Base-by-base conservation (phyloP, 805 yeast species). In the Metschnikowia reukaufii region DNA sequence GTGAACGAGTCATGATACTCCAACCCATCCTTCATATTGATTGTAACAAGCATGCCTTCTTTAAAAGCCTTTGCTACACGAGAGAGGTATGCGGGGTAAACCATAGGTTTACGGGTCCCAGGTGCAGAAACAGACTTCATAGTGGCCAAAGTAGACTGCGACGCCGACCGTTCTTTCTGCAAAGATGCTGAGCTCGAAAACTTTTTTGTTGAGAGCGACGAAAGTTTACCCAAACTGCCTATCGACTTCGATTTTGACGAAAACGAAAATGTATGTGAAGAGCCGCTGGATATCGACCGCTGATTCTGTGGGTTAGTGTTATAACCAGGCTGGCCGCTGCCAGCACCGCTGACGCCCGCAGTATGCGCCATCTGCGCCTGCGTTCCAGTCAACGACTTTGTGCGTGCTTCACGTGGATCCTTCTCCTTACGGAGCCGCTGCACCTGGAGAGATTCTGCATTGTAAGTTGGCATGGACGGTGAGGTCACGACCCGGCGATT, bases 1-100 rank as follows among this genome's bases (percentile, higher is more conserved):
- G 96, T 86, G 61, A 94, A 94, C 0, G 97, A 84, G 61, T 91
- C 95, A 62, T 95, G 86, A 66, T 90, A 92, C 51, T 89, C 86
- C 56, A 91, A 76, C 15, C 96, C 97, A 68, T 91, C 92, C 62
- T 92, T 94, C 62, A 85, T 86, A 53, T 88, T 82, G 49, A 89
- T 88, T 2, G 90, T 86, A 12, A 87, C 63, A 18, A 79, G 79
- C 25, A 90, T 77, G 18, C 82, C 71, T 49, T 84, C 88, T 53
- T 82, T 80, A 65, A 92, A 89, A 19, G 81, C 77, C 18, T 76
- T 78, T 0, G 97, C 96, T 15, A 94, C 98, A 41, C 82, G 76
- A 4, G 97, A 88, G 16, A 94, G 70, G 59, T 88, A 58, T 0
- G 99, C 98, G 1, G 98, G 97, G 63, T 94, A 90, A 2, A 90